phyloP scores from a whole-genome alignment of 192 early-diverging fungal genomes.

The Backusella luteola region DNA sequence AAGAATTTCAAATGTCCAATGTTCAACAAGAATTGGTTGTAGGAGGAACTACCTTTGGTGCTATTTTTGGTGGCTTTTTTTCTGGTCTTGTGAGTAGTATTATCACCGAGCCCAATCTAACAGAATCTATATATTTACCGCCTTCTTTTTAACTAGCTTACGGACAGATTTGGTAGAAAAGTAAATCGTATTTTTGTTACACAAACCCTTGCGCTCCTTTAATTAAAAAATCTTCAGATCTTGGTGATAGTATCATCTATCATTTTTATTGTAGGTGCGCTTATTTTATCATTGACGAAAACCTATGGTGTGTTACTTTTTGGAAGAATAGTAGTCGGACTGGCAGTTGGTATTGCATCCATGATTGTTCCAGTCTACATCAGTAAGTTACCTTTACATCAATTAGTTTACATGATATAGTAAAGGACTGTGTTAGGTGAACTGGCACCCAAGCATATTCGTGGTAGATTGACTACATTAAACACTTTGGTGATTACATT shows the following conservation, averaged over 20 bases:
- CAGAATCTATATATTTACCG: neutral
- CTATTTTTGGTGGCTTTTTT: slow-evolving; percentile 50
- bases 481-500: slow-evolving; percentile 53
- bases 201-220: neutral
- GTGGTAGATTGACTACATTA: slow-evolving; percentile 48
- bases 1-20: slow-evolving; percentile 46
- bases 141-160: slow-evolving; percentile 17
- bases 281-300: slow-evolving; percentile 44
- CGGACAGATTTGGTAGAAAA: slow-evolving; percentile 32
- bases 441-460: slow-evolving; percentile 46
- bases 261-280: slow-evolving; percentile 49
- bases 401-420: neutral
- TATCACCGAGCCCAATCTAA: neutral
- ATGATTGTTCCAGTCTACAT: slow-evolving; percentile 53
- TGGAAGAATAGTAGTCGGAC: slow-evolving; percentile 48
- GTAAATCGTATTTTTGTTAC: slow-evolving; percentile 18
- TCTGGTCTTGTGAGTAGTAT: slow-evolving; percentile 30
- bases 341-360: slow-evolving; percentile 53
- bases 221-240: slow-evolving; percentile 14
- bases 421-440: slow-evolving; percentile 24
- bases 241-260: slow-evolving; percentile 43
- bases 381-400: slow-evolving; percentile 22
- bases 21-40: slow-evolving; percentile 53
- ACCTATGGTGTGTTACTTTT: slow-evolving; percentile 43
- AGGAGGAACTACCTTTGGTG: slow-evolving; percentile 54